Percentiles rank a stretch among this genome's conserved stretches.
These are phyloP conservation scores for Chaetomium fimeti DNA, from an alignment of 495 filamentous ascomycete species.

Conservation along the genomic window DNA sequence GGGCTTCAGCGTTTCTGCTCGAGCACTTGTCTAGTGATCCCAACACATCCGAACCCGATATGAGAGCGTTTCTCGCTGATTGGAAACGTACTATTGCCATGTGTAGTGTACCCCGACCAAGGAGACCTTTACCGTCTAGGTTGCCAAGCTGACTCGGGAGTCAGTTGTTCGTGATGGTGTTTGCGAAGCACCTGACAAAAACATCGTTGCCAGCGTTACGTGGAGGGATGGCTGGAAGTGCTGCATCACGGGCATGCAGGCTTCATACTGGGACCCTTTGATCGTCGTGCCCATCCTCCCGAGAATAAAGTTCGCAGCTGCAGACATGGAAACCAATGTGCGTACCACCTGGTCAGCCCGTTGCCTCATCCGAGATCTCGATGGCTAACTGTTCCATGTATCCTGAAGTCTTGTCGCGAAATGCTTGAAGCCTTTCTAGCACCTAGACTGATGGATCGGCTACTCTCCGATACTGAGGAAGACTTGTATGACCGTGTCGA, in stretches of 20 bases:
- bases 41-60: background rate
- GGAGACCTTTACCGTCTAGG: background rate
- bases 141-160: background rate
- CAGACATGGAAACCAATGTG: background rate
- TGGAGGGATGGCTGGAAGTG: constrained; percentile 1
- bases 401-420: background rate
- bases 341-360: background rate
- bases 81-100: constrained; percentile 8
- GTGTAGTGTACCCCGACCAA: background rate
- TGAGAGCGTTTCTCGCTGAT: constrained; percentile 2
- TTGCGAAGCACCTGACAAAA: background rate
- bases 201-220: background rate
- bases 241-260: constrained; percentile 5
- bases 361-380: background rate
- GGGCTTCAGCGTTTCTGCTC: background rate
- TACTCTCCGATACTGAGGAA: background rate
- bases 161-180: constrained; percentile 1
- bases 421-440: background rate
- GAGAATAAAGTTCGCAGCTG: background rate
- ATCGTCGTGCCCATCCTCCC: constrained; percentile 2
- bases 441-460: background rate
- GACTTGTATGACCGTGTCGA: background rate
- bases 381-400: background rate
- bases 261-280: constrained; percentile 2
- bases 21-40: background rate